Evolutionary conservation across 2,329 filamentous ascomycete genomes (phyloP).

Genomic region (Aspergillus costaricaensis): DNA sequence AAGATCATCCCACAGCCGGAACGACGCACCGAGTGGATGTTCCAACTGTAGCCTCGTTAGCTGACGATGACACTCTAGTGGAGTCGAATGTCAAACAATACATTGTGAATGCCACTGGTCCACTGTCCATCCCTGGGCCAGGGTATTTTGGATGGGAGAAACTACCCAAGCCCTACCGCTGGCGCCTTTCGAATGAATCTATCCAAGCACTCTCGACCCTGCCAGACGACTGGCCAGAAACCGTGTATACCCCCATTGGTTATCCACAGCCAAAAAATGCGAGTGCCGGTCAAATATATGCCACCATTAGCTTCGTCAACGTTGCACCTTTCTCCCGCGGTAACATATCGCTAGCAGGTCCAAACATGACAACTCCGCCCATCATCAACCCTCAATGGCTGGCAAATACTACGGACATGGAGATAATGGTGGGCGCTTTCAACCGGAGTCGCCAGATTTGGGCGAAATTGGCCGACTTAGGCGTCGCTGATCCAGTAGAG

Average conservation of each 20-base stretch:
- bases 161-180: conserved; percentile 24
- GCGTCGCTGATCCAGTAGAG: conserved; percentile 35
- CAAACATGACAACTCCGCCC: conserved; percentile 20
- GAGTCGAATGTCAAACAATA: conserved; percentile 26
- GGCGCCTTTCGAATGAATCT: conserved; percentile 18
- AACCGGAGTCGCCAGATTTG: conserved; percentile 45
- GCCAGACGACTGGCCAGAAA: conserved; percentile 37
- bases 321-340: conserved; percentile 20
- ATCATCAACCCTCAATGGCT: conserved; percentile 21
- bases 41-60: conserved; percentile 29
- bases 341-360: conserved; percentile 15
- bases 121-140: conserved; percentile 24
- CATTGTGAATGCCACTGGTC: conserved; percentile 27
- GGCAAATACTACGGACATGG: conserved; percentile 36
- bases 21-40: conserved; percentile 36
- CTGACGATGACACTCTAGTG: conserved; percentile 25
- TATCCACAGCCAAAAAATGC: conserved; percentile 20
- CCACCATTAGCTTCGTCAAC: conserved; percentile 16
- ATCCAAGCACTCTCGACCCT: conserved; percentile 21
- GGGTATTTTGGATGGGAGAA: conserved; percentile 35
- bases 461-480: conserved; percentile 22
- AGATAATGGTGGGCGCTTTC: conserved; percentile 46
- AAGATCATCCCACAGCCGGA: conserved; percentile 36
- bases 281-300: conserved; percentile 24
- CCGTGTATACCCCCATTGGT: conserved; percentile 20